Evolutionary conservation across 2,329 filamentous ascomycete genomes (phyloP), one percentile per base, ranked within the genome.

Genomic region (Diaporthe citrichinensis): DNA sequence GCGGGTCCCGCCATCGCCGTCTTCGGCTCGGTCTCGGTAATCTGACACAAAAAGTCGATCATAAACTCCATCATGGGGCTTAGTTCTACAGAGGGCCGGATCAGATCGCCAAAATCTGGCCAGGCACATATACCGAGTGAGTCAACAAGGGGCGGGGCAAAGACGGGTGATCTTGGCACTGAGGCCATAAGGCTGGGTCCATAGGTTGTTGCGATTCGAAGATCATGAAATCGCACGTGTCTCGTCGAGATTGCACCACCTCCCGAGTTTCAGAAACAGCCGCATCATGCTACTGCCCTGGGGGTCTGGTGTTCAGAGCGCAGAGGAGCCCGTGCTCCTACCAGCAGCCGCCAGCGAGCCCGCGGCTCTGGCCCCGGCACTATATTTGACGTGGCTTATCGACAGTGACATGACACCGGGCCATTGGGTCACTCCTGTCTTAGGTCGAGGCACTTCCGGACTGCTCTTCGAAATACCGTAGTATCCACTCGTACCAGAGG

Each of bases 201-300:
- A 25, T 36, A 51, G 44, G 55, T 61, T 58, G 57, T 72, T 61
- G 68, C 68, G 55, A 71, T 59, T 59, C 55, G 68, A 71, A 73
- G 58, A 65, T 57, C 58, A 41, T 73, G 49, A 61, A 55, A 65
- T 73, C 71, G 46, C 71, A 73, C 71, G 71, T 73, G 71, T 73
- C 53, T 72, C 53, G 69, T 53, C 58, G 49, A 65, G 58, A 41
- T 73, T 55, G 58, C 71, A 73, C 58, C 44, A 41, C 71, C 44
- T 65, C 71, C 36, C 20, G 15, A 44, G 49, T 34, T 73, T 62
- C 58, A 44, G 61, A 57, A 51, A 65, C 46, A 55, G 46, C 46
- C 58, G 58, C 67, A 71, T 74, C 65, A 51, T 59, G 55, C 49
- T 67, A 23, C 61, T 74, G 34, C n/a, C 15, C n/a, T 53, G 20